These are phyloP conservation scores for Clitopilus passeckerianus DNA, from an alignment of 768 basidiomycete species.

Conservation along the genomic window DNA sequence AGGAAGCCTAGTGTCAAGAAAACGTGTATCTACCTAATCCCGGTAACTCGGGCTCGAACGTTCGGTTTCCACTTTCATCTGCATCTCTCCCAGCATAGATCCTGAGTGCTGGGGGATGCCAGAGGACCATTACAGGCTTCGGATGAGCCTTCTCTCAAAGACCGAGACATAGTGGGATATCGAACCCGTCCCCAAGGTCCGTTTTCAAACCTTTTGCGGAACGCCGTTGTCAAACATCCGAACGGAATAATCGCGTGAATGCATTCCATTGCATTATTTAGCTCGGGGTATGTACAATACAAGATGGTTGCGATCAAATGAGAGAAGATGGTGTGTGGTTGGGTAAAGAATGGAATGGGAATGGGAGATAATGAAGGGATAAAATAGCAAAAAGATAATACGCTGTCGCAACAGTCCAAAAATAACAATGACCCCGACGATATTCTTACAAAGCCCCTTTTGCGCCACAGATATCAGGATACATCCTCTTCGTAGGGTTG, in stretches of 20 bases:
- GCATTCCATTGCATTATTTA: neutral
- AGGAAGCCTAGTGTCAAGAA: neutral
- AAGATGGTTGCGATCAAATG: neutral
- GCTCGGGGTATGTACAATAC: neutral
- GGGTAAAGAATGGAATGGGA: too few relatives aligned
- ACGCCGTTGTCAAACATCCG: neutral
- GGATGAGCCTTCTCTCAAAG: too few relatives aligned
- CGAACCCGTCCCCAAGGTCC: too few relatives aligned
- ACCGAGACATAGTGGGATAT: too few relatives aligned
- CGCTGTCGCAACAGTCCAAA: neutral
- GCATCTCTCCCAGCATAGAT: neutral
- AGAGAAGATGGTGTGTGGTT: neutral
- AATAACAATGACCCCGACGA: neutral
- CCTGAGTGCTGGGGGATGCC: too few relatives aligned
- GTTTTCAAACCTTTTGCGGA: neutral
- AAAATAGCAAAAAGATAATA: too few relatives aligned
- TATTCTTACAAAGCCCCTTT: neutral
- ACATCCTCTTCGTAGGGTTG: constrained; percentile 39
- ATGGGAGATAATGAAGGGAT: too few relatives aligned
- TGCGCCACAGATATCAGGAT: constrained; percentile 60
- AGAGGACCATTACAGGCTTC: too few relatives aligned
- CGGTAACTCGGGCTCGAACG: neutral
- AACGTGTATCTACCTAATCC: neutral
- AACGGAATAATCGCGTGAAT: neutral
- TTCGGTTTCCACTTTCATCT: neutral